Base-by-base conservation (phyloP, 169 alveolate genomes). In the Sarcocystis neurona region DNA sequence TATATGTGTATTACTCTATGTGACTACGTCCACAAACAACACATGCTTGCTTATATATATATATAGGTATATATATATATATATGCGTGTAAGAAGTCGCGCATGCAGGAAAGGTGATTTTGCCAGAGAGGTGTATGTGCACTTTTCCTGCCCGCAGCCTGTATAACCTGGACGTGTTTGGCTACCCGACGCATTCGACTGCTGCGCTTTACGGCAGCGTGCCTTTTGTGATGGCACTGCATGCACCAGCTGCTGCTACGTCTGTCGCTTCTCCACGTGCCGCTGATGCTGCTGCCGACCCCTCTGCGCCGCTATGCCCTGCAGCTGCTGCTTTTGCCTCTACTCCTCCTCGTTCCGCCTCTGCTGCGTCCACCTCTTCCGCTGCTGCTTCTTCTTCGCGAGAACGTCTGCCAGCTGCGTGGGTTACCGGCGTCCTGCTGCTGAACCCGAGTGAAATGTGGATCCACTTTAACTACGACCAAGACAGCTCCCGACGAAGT, bases 141-240 rank as follows among this genome's bases (percentile, higher is more conserved):
- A n/a, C n/a, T n/a, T n/a, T n/a, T n/a, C n/a, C n/a, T n/a, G n/a
- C n/a, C n/a, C n/a, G n/a, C n/a, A 63, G 75, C 46, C 1, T 63
- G 75, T 63, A 63, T n/a, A 63, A 63, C 75, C 32, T 63, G 75
- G 75, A 63, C 41, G 75, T 63, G 0, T 63, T 63, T 41, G 32
- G 32, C 75, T 63, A 63, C 75, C 46, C 27, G 41, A 37, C 32
- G 20, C 46, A 63, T 41, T 30, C 46, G 8, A 37, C 75, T 37
- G 27, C 32, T 18, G 32, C 46, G 44, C 27, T n/a, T 18, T 63
- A 63, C 75, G 75, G 44, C 39, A 63, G 75, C 75, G 32, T 63
- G 8, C 75, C 75, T 18, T 63, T 63, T 15, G 18, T 63, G 44
- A 5, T 63, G 0, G 75, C 75, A 10, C 10, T 63, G 20, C 75